phyloP scores from a whole-genome alignment of 257 asterid genomes.

The Cruciata laevipes region DNA sequence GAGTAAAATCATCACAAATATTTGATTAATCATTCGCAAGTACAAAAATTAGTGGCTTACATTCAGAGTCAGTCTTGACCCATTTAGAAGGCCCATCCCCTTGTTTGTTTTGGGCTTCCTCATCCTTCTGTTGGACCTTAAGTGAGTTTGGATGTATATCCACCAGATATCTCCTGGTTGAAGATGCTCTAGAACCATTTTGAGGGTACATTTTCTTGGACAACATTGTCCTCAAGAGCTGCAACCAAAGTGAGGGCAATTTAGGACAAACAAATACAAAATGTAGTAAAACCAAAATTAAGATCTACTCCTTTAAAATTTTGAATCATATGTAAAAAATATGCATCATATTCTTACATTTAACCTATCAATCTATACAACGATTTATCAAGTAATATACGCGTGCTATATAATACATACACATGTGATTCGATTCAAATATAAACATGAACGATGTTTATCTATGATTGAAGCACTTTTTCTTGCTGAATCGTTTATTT shows the following conservation, averaged over 20 bases:
- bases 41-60: constrained; percentile 31
- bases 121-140: constrained; percentile 30
- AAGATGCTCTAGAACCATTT: constrained; percentile 36
- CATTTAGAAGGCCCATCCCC: constrained; percentile 48
- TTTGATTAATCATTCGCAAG: not conserved
- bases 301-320: no score
- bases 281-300: no score
- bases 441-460: no score
- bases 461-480: not conserved
- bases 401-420: no score
- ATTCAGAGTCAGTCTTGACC: constrained; percentile 85
- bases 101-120: constrained; percentile 3
- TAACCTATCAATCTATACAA: no score
- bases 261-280: not conserved
- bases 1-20: no score
- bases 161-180: constrained; percentile 45
- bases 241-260: constrained; percentile 1
- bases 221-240: constrained; percentile 82
- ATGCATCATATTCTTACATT: no score
- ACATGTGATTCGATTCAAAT: no score
- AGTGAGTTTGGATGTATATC: constrained; percentile 18
- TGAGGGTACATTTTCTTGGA: constrained; percentile 56
- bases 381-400: no score
- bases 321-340: no score
- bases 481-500: no score